Base-by-base conservation (phyloP, 177 flowering plant genomes). In the Vitis hybrid region DNA sequence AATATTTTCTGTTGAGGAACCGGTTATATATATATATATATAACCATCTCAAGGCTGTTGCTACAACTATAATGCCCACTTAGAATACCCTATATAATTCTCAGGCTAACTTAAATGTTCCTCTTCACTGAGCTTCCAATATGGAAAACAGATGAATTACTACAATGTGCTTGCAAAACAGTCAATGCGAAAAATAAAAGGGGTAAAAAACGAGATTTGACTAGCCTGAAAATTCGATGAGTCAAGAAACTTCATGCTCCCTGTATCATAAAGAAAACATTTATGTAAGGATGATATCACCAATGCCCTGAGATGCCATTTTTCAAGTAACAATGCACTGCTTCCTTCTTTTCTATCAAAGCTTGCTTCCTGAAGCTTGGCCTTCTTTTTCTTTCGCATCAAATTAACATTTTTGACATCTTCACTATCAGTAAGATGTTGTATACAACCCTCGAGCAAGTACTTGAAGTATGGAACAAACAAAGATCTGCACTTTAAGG, bases 381-480 rank as follows among this genome's bases (percentile, higher is more conserved):
- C 86, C 80, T 90, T 94, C 84, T 92, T 94, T 71, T 76, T 88
- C 84, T 90, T 93, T 61, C 79, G 88, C 51, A 58, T 71, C 51
- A 73, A 74, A 65, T 67, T 70, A 72, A 67, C 72, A 67, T 62
- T 54, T 54, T 67, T 55, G 22, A 62, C 62, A 51, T 77, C 87
- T 68, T 79, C 84, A 61, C 76, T 71, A 79, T 74, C 77, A 67
- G 79, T 83, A 19, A 95, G 90, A 78, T 83, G 75, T n/a, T 66
- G 82, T 3, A 81, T 78, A 80, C 88, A 89, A 22, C 86, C 82
- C 63, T 86, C 89, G 3, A 88, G 86, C 79, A 95, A 79, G 80
- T 89, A 85, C 74, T 95, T 93, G 80, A 93, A 95, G 78, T 93
- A 93, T 18, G 97, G 97, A 38, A 95, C 94, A 83, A 95, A 95